A percentile compares a stretch with the other conserved stretches of the same genome.
Evolutionary conservation across 352 stramenopile genomes (phyloP).

Genomic region (Pythium scleroteichum): DNA sequence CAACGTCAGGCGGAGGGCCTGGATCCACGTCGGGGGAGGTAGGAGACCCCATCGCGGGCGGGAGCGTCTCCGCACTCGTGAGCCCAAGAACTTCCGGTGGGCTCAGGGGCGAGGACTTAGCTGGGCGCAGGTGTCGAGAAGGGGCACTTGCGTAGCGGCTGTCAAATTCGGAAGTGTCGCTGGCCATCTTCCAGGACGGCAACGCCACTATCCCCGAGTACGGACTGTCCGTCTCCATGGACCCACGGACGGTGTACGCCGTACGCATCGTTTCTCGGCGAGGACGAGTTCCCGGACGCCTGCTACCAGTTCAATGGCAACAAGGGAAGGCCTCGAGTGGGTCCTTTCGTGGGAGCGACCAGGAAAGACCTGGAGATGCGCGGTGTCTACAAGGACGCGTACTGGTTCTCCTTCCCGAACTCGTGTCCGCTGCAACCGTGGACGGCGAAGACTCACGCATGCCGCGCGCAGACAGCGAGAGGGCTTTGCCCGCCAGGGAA

Average conservation of each 20-base stretch:
- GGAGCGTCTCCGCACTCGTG: too few species aligned
- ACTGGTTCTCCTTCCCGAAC: constrained; percentile 78
- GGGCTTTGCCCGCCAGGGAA: constrained; percentile 30
- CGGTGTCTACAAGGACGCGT: constrained; percentile 46
- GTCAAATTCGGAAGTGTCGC: too few species aligned
- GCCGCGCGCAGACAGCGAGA: constrained; percentile 7
- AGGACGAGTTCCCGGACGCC: constrained; percentile 41
- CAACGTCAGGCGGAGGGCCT: too few species aligned
- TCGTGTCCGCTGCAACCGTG: constrained; percentile 47
- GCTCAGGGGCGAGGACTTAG: too few species aligned
- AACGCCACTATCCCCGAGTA: too few species aligned
- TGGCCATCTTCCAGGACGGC: too few species aligned
- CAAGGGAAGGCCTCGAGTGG: constrained; percentile 54
- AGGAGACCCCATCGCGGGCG: too few species aligned
- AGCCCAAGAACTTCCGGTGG: too few species aligned
- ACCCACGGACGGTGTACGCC: constrained; percentile 70
- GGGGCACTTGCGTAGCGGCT: too few species aligned
- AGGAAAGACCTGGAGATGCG: constrained; percentile 38
- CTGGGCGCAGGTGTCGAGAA: too few species aligned
- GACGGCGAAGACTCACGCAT: constrained; percentile 24
- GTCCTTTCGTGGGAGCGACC: constrained; percentile 59
- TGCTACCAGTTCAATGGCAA: constrained; percentile 76
- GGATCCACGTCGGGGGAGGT: too few species aligned
- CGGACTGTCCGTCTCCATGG: too few species aligned
- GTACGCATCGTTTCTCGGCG: neutral